Percentiles rank a stretch among this genome's conserved stretches.
Conservation (phyloP, 441 rosid species). For the Erodium texanum region DNA sequence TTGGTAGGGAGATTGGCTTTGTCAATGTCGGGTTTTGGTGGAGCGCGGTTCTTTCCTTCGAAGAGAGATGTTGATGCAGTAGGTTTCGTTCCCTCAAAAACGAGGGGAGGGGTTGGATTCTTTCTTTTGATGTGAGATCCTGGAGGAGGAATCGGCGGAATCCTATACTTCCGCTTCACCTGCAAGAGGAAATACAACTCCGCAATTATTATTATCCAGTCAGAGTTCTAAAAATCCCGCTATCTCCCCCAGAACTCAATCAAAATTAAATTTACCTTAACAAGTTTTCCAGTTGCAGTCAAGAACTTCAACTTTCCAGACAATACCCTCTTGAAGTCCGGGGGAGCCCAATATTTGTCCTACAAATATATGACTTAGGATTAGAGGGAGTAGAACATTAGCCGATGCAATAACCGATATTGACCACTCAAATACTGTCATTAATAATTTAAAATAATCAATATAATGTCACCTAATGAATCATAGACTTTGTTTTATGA, state of each 20-base stretch:
- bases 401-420: too few species aligned
- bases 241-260: too few species aligned
- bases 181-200: constrained; percentile 29
- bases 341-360: constrained; percentile 89
- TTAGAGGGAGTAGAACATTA: neutral
- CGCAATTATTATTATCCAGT: too few species aligned
- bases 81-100: neutral
- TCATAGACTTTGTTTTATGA: neutral
- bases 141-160: constrained; percentile 53
- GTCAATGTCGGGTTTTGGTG: constrained; percentile 44
- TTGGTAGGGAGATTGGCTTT: constrained; percentile 38
- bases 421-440: too few species aligned
- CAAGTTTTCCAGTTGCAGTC: constrained; percentile 49
- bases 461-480: neutral
- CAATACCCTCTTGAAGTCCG: constrained; percentile 65
- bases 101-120: neutral
- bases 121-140: constrained; percentile 41
- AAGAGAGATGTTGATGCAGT: constrained; percentile 16
- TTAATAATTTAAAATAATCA: too few species aligned
- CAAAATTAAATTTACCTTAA: constrained; percentile 41
- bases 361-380: constrained; percentile 18
- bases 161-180: constrained; percentile 83
- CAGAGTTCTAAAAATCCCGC: too few species aligned
- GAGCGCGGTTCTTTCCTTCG: constrained; percentile 37
- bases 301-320: constrained; percentile 68